phyloP scores from a whole-genome alignment of 2,329 filamentous ascomycete genomes.

The Penicillium sp. region DNA sequence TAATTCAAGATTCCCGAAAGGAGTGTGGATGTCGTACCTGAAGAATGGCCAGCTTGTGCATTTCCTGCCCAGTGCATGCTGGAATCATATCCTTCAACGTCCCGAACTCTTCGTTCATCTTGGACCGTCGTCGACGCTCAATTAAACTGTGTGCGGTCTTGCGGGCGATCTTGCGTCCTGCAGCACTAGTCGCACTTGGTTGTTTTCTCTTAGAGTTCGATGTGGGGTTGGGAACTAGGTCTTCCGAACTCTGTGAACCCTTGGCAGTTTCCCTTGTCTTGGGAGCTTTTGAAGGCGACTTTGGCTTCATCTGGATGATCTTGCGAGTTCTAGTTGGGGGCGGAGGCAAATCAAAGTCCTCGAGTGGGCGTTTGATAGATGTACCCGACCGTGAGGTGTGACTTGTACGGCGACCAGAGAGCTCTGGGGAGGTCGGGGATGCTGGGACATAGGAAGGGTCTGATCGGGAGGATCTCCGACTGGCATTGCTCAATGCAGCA shows the following conservation, averaged over 20 bases:
- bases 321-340: slow-evolving; percentile 89
- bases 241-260: slow-evolving; percentile 12
- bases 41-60: slow-evolving; percentile 95
- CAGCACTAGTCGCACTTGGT: slow-evolving; percentile 70
- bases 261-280: slow-evolving; percentile 27
- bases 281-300: slow-evolving; percentile 37
- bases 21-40: slow-evolving; percentile 59
- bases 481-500: slow-evolving; percentile 31
- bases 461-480: slow-evolving; percentile 28
- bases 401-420: slow-evolving; percentile 18
- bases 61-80: slow-evolving; percentile 86
- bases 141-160: slow-evolving; percentile 97
- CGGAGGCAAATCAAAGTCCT: slow-evolving; percentile 74
- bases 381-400: slow-evolving; percentile 28
- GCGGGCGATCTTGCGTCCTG: slow-evolving; percentile 88
- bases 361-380: slow-evolving; percentile 40
- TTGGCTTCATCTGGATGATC: slow-evolving; percentile 97
- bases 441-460: slow-evolving; percentile 30
- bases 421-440: slow-evolving; percentile 34
- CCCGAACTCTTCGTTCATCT: slow-evolving; percentile 98
- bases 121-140: slow-evolving; percentile 81
- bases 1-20: slow-evolving; percentile 4
- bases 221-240: slow-evolving; percentile 21
- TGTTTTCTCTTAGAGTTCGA: slow-evolving; percentile 69
- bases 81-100: slow-evolving; percentile 94